Evolutionary conservation across 2,329 filamentous ascomycete species (phyloP).

Genomic region (Clonostachys rhizophaga): DNA sequence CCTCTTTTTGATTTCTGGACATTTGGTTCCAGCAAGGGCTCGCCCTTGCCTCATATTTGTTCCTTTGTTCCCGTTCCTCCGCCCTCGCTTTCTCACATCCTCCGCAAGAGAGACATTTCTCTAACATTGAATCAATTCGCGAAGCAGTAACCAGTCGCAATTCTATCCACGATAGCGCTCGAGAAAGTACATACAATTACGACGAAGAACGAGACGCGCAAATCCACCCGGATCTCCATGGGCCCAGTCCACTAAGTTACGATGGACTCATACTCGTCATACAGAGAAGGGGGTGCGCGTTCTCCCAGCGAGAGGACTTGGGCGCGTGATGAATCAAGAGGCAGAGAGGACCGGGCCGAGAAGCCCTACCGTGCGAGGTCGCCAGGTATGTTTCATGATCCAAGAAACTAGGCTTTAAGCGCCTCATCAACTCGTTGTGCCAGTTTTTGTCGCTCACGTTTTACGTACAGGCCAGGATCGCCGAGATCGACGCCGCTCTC

Average conservation of each 20-base stretch:
- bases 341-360: slow-evolving; percentile 50
- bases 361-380: slow-evolving; percentile 64
- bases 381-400: slow-evolving; percentile 52
- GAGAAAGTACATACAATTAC: too few species aligned
- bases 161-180: neutral
- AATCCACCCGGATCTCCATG: too few species aligned
- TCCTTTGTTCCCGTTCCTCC: neutral
- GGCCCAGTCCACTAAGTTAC: neutral
- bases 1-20: too few species aligned
- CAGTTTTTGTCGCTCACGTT: neutral
- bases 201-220: too few species aligned
- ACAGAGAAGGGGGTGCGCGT: slow-evolving; percentile 45
- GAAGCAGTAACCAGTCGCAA: slow-evolving; percentile 2
- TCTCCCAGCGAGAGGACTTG: slow-evolving; percentile 50
- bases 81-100: neutral
- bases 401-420: neutral
- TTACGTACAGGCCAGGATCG: slow-evolving; percentile 46
- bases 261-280: slow-evolving; percentile 54
- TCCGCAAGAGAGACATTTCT: neutral
- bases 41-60: neutral
- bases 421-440: neutral
- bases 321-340: slow-evolving; percentile 47
- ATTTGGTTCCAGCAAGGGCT: too few species aligned
- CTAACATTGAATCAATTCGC: neutral
- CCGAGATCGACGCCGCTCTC: slow-evolving; percentile 58